phyloP scores from a whole-genome alignment of 768 basidiomycete species.

The Suillus luteus region DNA sequence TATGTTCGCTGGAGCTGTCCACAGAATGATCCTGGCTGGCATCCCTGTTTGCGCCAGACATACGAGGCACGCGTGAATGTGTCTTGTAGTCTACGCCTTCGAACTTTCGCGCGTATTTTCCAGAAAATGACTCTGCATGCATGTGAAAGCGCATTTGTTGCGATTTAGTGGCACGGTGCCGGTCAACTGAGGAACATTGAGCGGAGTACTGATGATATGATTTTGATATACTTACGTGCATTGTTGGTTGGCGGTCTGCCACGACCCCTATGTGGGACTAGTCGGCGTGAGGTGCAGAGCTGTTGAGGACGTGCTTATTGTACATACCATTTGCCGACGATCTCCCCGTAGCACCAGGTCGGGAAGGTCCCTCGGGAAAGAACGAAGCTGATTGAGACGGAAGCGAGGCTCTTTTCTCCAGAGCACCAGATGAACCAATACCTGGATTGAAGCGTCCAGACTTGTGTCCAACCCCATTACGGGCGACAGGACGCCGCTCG shows the following conservation, averaged over 20 bases:
- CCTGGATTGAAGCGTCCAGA: neutral
- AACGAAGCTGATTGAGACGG: conserved; percentile 7
- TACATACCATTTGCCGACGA: conserved; percentile 4
- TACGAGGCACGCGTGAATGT: neutral
- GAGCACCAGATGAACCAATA: neutral
- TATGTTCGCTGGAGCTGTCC: conserved; percentile 1
- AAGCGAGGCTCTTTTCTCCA: neutral
- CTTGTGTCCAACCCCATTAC: neutral
- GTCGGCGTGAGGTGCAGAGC: neutral
- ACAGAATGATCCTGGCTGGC: neutral
- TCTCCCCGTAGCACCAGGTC: neutral
- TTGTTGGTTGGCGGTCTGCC: neutral
- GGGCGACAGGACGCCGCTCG: neutral
- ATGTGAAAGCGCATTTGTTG: neutral
- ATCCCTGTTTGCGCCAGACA: conserved; percentile 1
- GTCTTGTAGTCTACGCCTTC: neutral
- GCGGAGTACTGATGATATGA: neutral
- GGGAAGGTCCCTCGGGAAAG: conserved; percentile 1
- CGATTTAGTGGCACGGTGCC: conserved; percentile 2
- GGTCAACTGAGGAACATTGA: neutral
- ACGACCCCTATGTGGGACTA: neutral
- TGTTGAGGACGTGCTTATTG: neutral
- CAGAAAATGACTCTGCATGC: neutral
- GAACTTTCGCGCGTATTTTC: conserved; percentile 4
- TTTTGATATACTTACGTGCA: neutral